Conservation (phyloP, 2,329 filamentous ascomycete genomes). For the Trichoderma sp. region DNA sequence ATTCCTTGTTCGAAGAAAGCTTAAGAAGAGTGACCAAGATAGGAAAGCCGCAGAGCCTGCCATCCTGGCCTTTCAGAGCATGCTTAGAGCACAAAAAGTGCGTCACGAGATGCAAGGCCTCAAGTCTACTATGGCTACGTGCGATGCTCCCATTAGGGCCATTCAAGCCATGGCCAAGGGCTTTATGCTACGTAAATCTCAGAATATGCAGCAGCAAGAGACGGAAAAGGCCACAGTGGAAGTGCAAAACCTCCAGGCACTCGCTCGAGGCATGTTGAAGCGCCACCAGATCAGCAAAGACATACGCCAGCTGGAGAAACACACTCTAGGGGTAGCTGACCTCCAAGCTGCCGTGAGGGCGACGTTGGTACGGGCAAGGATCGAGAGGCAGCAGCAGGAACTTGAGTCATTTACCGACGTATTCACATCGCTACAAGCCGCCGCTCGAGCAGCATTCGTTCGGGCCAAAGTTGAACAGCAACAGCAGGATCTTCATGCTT, state of each 20-base stretch:
- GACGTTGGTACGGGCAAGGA: conserved; percentile 57
- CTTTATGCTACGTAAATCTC: conserved; percentile 61
- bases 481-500: conserved; percentile 53
- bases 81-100: conserved; percentile 70
- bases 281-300: conserved; percentile 59
- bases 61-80: conserved; percentile 78
- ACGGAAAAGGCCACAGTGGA: conserved; percentile 54
- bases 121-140: conserved; percentile 61
- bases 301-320: conserved; percentile 52
- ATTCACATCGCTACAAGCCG: conserved; percentile 51
- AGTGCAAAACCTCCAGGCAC: conserved; percentile 64
- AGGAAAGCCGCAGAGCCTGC: conserved; percentile 71
- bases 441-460: conserved; percentile 57
- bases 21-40: conserved; percentile 63
- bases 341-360: conserved; percentile 70
- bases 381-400: conserved; percentile 52
- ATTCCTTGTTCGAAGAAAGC: conserved; percentile 66
- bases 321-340: conserved; percentile 52
- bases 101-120: conserved; percentile 59
- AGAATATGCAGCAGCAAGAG: conserved; percentile 58
- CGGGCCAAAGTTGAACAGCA: conserved; percentile 56
- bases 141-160: conserved; percentile 63
- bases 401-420: conserved; percentile 52
- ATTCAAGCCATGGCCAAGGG: conserved; percentile 69
- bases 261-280: conserved; percentile 66